Base-by-base conservation (phyloP, 805 yeast genomes). In the Pichia scutulata region DNA sequence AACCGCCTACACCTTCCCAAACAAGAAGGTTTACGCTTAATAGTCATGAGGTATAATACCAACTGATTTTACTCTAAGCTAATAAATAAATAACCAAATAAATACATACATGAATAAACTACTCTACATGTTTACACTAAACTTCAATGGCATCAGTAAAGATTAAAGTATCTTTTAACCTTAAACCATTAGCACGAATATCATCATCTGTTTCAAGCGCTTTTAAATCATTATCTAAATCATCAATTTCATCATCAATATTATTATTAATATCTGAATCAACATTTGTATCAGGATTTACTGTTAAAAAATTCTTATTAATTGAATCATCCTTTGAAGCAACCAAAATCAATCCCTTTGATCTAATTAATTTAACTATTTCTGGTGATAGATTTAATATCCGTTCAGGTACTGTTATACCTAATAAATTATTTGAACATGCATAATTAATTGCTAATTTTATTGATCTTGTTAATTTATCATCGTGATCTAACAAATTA, bases 381-480 rank as follows among this genome's bases (percentile, higher is more conserved):
- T 84, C 82, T 0, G 95, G 95, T 42, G 89, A 89, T 26, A 89
- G 69, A 39, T 75, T 70, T 50, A 92, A 70, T 49, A 93, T 62
- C 50, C 83, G 82, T 25, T 80, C 76, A 0, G 95, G 89, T 22
- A 88, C 78, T 23, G 89, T 81, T 12, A 93, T 65, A 18, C 99
- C 99, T 55, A 93, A 73, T 48, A 93, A 71, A 61, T 93, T 93
- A 62, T 93, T 93, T 51, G 77, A 74, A 4, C 82, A 75, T 0
- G 97, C 90, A 63, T 88, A 89, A 47, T 76, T 76, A 1, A 89
- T 80, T 1, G 95, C 96, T 56, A 88, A 89, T 59, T 86, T 86
- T 47, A 92, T 74, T 1, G 93, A 83, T 55, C 89, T 70, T 7
- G 84, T 77, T 65, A 71, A 71, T 68, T 64, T 60, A 47, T 75